These are phyloP conservation scores for Saururus chinensis DNA, from an alignment of 164 flowering plant genomes.

Conservation along the genomic window DNA sequence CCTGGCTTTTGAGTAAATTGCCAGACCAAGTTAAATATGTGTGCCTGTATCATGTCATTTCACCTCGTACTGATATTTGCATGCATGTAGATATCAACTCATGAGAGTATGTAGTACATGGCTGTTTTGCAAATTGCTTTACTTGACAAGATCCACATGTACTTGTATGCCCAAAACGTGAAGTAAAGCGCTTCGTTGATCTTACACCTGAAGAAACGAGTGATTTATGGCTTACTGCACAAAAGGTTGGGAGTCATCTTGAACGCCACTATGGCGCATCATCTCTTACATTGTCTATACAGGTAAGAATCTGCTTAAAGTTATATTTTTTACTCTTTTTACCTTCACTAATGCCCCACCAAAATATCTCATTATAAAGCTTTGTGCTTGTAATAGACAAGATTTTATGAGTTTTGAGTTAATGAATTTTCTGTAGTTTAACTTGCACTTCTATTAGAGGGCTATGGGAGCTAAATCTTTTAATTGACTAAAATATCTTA, in stretches of 20 bases:
- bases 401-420: no score
- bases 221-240: constrained; percentile 82
- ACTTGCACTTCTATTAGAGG: no score
- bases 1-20: background rate
- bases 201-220: constrained; percentile 64
- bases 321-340: background rate
- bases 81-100: background rate
- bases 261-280: constrained; percentile 69
- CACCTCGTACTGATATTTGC: background rate
- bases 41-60: background rate
- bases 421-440: no score
- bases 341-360: background rate
- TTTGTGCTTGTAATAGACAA: background rate
- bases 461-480: no score
- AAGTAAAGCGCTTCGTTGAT: constrained; percentile 71
- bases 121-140: constrained; percentile 10
- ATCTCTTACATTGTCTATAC: constrained; percentile 72
- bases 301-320: constrained; percentile 33
- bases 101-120: background rate
- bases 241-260: constrained; percentile 53
- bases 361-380: background rate
- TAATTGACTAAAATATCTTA: no score
- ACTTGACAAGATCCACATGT: constrained; percentile 77
- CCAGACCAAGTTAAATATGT: background rate
- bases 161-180: constrained; percentile 85